Conservation (phyloP, 805 yeast species). For the Yamadazyma scolyti region DNA sequence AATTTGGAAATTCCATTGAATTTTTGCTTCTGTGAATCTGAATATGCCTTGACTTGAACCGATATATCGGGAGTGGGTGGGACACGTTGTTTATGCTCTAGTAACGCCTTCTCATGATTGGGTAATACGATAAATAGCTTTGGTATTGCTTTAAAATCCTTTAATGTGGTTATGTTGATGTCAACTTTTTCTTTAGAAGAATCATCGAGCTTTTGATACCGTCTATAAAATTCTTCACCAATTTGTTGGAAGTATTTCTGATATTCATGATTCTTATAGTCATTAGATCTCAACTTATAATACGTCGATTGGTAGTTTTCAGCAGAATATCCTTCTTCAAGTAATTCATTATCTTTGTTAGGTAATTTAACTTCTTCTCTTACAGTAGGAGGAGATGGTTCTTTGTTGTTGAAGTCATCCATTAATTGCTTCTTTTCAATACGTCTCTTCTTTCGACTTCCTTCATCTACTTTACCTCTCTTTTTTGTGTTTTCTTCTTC, state of each 20-base stretch:
- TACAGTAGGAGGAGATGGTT: slow-evolving; percentile 1
- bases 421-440: slow-evolving; percentile 11
- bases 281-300: slow-evolving; percentile 42
- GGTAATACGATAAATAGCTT: slow-evolving; percentile 31
- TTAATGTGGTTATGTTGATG: slow-evolving; percentile 19
- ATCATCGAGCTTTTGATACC: slow-evolving; percentile 2
- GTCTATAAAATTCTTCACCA: slow-evolving; percentile 16
- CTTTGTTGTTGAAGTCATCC: slow-evolving; percentile 10
- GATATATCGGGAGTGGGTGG: slow-evolving; percentile 22
- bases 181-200: slow-evolving; percentile 2
- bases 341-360: slow-evolving; percentile 43
- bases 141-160: slow-evolving; percentile 25
- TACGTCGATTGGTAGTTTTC: slow-evolving; percentile 54
- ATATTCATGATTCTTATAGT: slow-evolving; percentile 38
- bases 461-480: slow-evolving; percentile 6
- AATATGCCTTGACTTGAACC: slow-evolving; percentile 51
- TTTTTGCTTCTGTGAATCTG: slow-evolving; percentile 56
- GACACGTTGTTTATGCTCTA: slow-evolving; percentile 23
- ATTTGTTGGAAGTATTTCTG: slow-evolving; percentile 18
- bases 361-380: slow-evolving; percentile 15
- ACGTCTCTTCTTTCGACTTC: slow-evolving; percentile 13
- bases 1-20: slow-evolving; percentile 67
- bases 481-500: slow-evolving; percentile 17
- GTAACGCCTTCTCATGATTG: slow-evolving; percentile 25
- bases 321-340: slow-evolving; percentile 36